phyloP scores from a whole-genome alignment of 768 basidiomycete species.

The Tylopilus plumbeoviolaceoides region DNA sequence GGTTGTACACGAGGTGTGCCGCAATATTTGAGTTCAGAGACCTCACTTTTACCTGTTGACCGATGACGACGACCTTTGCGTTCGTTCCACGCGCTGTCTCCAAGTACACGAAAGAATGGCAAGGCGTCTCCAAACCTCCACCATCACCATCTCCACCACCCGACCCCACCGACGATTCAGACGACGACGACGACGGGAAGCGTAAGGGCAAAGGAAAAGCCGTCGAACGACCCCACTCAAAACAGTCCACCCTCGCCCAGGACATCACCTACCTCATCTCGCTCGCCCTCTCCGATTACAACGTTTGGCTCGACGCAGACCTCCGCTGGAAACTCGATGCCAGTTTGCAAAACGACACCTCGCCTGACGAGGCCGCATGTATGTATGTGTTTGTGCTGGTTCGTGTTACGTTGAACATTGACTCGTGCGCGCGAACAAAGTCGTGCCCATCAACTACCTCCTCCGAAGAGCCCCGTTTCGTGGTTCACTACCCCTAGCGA shows the following conservation, averaged over 20 bases:
- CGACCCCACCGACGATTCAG: constrained; percentile 1
- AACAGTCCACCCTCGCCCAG: constrained; percentile 29
- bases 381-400: constrained; percentile 43
- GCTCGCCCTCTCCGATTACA: constrained; percentile 68
- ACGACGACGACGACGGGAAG: constrained; percentile 1
- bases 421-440: constrained; percentile 29
- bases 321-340: constrained; percentile 46
- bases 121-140: constrained; percentile 11
- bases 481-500: constrained; percentile 8
- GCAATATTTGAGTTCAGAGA: background rate
- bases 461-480: constrained; percentile 35
- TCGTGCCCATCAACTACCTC: constrained; percentile 57
- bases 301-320: constrained; percentile 60
- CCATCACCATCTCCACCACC: constrained; percentile 8
- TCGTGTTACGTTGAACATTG: background rate
- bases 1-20: too few relatives aligned
- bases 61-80: constrained; percentile 33
- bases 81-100: constrained; percentile 48
- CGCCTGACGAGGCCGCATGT: constrained; percentile 43
- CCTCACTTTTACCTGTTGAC: background rate
- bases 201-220: constrained; percentile 21
- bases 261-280: constrained; percentile 49
- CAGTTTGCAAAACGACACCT: constrained; percentile 11
- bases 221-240: constrained; percentile 10
- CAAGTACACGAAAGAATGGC: constrained; percentile 29